Conservation (phyloP, 2,329 filamentous ascomycete genomes). For the Lachnellula willkommii region DNA sequence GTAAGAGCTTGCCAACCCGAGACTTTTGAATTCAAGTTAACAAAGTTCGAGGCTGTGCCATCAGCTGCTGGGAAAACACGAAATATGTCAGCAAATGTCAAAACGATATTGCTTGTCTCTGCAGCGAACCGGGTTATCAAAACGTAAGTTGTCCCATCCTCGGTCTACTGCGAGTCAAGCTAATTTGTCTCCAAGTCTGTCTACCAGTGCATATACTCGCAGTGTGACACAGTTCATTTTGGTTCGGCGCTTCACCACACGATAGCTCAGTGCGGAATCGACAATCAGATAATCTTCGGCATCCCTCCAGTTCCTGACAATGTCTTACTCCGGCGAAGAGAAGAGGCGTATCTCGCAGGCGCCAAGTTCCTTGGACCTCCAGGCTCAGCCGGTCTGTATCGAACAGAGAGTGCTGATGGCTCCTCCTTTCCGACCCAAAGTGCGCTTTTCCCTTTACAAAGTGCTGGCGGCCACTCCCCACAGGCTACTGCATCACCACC, state of each 20-base stretch:
- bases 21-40: neutral
- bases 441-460: conserved; percentile 8
- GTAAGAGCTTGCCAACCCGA: conserved; percentile 3
- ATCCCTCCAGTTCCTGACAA: conserved; percentile 25
- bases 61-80: conserved; percentile 34
- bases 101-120: conserved; percentile 28
- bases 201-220: conserved; percentile 34
- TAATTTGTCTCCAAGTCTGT: conserved; percentile 25
- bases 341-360: conserved; percentile 25
- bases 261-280: conserved; percentile 27
- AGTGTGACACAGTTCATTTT: conserved; percentile 33
- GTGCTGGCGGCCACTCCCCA: conserved; percentile 9
- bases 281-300: conserved; percentile 16
- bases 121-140: conserved; percentile 30
- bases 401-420: conserved; percentile 16
- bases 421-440: conserved; percentile 12
- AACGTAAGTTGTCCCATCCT: conserved; percentile 21
- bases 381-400: conserved; percentile 14
- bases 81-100: conserved; percentile 32
- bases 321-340: conserved; percentile 27
- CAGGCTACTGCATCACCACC: conserved; percentile 7
- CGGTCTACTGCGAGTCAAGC: neutral
- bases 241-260: conserved; percentile 31
- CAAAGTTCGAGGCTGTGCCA: conserved; percentile 25
- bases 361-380: conserved; percentile 16